These are phyloP conservation scores for Suhomyces ambrosiae DNA, from an alignment of 1,139 yeast species.

Conservation along the genomic window DNA sequence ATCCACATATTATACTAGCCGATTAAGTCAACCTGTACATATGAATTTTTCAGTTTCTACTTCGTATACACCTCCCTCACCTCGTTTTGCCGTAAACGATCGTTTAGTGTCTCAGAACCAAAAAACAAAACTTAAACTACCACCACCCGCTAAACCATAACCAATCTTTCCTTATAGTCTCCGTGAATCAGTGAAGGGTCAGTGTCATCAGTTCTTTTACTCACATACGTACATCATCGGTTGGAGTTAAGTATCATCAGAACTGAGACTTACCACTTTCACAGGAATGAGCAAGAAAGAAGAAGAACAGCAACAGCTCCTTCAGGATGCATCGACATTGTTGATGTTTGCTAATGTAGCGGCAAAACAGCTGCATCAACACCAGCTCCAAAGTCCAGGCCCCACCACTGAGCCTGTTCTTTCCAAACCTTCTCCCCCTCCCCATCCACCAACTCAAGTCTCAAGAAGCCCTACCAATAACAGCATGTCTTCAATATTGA, in stretches of 20 bases:
- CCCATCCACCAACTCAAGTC: conserved; percentile 6
- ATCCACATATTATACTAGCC: too few relatives aligned
- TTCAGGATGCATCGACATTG: conserved; percentile 67
- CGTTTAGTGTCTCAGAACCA: conserved; percentile 11
- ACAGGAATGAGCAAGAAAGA: conserved; percentile 20
- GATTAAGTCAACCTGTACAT: too few relatives aligned
- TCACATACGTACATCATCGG: too few relatives aligned
- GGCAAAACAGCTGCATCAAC: conserved; percentile 43
- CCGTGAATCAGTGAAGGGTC: too few relatives aligned
- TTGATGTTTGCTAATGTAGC: conserved; percentile 65
- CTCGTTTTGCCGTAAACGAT: too few relatives aligned
- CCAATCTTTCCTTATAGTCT: too few relatives aligned
- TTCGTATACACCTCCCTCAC: too few relatives aligned
- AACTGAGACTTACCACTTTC: not conserved
- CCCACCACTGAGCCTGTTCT: conserved; percentile 6
- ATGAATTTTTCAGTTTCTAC: too few relatives aligned
- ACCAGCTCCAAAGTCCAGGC: conserved; percentile 9
- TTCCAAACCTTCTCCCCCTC: conserved; percentile 6
- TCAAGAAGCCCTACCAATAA: conserved; percentile 2
- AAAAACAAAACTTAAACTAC: not conserved
- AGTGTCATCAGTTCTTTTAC: too few relatives aligned
- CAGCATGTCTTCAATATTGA: conserved; percentile 11
- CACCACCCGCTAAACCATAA: too few relatives aligned
- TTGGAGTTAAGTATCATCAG: too few relatives aligned
- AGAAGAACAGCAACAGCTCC: conserved; percentile 46